These are phyloP conservation scores for Leccinum aurantiacum DNA, from an alignment of 768 basidiomycete species.

Conservation along the genomic window DNA sequence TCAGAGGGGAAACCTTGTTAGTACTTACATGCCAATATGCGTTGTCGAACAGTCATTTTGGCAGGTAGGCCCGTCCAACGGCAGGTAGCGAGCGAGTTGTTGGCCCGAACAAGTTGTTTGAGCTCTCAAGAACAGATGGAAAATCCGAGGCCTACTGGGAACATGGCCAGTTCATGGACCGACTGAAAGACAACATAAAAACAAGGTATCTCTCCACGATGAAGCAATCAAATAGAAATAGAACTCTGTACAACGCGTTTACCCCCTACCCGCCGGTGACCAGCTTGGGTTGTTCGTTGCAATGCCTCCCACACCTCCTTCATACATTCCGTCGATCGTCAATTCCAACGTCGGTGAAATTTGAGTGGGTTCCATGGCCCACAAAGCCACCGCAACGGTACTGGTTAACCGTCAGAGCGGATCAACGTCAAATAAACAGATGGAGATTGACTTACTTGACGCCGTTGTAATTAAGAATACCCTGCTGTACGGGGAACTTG, in stretches of 20 bases:
- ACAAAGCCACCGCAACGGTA: constrained; percentile 64
- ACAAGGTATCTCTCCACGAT: neutral
- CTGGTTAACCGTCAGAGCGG: constrained; percentile 28
- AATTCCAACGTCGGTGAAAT: constrained; percentile 56
- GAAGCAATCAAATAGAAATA: neutral
- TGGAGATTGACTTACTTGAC: constrained; percentile 47
- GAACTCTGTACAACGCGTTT: neutral
- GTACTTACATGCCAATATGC: too few species aligned
- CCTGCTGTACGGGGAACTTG: constrained; percentile 82
- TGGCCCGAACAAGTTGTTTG: too few species aligned
- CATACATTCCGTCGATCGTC: constrained; percentile 53
- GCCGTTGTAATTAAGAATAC: constrained; percentile 73
- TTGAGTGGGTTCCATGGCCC: constrained; percentile 56
- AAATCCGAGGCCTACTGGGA: too few species aligned
- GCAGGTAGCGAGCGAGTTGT: too few species aligned
- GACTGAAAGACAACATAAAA: neutral
- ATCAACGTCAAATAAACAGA: neutral
- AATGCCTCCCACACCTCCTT: constrained; percentile 65
- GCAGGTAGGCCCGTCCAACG: too few species aligned
- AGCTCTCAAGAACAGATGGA: too few species aligned
- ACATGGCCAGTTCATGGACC: too few species aligned
- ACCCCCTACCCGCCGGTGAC: constrained; percentile 35
- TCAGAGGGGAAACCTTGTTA: too few species aligned
- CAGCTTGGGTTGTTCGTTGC: constrained; percentile 58
- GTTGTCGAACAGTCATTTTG: too few species aligned